These are phyloP conservation scores for Camellia japonica DNA, from an alignment of 148 eudicot genomes.

Conservation along the genomic window DNA sequence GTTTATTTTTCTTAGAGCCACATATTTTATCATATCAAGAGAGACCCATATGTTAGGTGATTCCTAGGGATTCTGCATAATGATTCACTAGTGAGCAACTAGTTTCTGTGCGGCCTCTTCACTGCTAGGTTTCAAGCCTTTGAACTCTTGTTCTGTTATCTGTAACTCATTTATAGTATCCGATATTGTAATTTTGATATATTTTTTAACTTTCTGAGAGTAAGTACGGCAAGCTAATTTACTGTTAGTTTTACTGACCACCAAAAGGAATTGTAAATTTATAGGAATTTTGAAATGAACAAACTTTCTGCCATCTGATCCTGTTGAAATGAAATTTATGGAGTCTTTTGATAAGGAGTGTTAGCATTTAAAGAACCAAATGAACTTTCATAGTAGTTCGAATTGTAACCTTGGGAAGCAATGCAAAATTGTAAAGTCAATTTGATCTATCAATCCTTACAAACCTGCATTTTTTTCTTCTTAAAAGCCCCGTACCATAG, in stretches of 20 bases:
- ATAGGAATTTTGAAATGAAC: not conserved
- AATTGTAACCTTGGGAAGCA: not conserved
- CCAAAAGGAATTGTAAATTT: not conserved
- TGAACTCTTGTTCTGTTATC: not conserved
- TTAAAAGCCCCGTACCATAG: not conserved
- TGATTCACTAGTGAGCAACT: not conserved
- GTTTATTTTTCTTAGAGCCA: not conserved
- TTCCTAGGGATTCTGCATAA: not conserved
- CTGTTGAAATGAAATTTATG: not conserved
- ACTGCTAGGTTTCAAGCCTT: not conserved
- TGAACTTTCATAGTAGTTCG: not conserved
- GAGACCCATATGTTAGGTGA: not conserved
- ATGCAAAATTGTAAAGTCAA: not conserved
- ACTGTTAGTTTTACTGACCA: not conserved
- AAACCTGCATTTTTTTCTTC: too few species aligned
- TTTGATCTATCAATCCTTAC: not conserved
- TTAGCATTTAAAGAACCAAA: not conserved
- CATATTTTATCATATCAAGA: not conserved
- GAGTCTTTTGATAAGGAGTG: not conserved
- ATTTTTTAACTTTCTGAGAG: not conserved
- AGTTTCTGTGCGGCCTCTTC: not conserved
- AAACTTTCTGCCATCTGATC: not conserved
- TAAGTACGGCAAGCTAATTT: not conserved
- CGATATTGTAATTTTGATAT: not conserved
- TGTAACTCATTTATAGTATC: not conserved